These are phyloP conservation scores for Pleurotus pulmonarius DNA, from an alignment of 768 basidiomycete genomes.

Conservation along the genomic window DNA sequence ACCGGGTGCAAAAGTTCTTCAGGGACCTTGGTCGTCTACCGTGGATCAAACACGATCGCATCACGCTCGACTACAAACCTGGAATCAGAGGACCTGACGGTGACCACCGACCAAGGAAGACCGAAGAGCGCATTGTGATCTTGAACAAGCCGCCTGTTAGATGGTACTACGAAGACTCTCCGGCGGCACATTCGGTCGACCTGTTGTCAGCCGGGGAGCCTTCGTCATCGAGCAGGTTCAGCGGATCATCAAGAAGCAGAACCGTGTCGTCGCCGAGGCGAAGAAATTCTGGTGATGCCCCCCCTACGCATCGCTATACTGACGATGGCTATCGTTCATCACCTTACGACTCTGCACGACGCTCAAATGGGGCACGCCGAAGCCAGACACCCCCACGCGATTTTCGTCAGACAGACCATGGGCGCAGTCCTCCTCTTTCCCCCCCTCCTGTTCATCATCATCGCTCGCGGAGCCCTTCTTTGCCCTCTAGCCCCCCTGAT, in stretches of 20 bases:
- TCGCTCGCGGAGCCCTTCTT: neutral
- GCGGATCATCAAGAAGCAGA: neutral
- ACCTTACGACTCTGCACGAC: neutral
- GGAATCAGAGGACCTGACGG: neutral
- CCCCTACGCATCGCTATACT: neutral
- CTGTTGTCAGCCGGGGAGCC: neutral
- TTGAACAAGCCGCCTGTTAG: neutral
- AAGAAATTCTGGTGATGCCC: neutral
- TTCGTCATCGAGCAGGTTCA: neutral
- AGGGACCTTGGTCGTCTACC: neutral
- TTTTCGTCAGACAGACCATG: neutral
- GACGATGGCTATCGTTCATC: neutral
- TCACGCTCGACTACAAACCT: slow-evolving; percentile 1
- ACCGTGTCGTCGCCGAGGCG: neutral
- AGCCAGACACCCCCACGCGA: neutral
- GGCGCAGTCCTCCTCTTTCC: neutral
- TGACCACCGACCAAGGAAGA: neutral
- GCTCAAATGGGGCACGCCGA: neutral
- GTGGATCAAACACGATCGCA: neutral
- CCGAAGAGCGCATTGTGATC: neutral
- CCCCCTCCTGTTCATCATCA: neutral
- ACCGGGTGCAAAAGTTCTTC: neutral
- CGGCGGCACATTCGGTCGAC: neutral
- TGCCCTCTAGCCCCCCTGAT: neutral
- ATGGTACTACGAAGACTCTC: slow-evolving; percentile 1